Base-by-base conservation (phyloP, 1,284 basidiomycete species). In the Kalmanozyma brasiliensis region DNA sequence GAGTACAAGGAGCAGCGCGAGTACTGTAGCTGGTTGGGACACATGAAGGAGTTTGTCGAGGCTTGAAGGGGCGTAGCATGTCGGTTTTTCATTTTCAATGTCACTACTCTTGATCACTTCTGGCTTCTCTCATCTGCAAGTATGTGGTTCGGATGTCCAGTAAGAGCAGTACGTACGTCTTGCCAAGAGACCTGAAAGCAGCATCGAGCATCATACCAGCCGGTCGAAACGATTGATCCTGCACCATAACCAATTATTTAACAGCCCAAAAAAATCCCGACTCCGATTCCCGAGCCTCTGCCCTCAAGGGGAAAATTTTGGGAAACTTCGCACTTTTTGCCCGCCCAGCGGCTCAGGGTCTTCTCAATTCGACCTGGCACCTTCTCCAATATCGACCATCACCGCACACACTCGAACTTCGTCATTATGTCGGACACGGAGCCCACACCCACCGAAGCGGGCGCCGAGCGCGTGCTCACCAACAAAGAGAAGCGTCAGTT, bases 1-100 rank as follows among this genome's bases (percentile, higher is more conserved):
- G 80, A 82, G 69, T 77, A 68, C 63, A 82, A 82, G 70, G 80
- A 82, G 63, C 80, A 82, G 72, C 66, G 61, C 14, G 94, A 97
- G 85, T 98, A 98, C 84, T 88, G 94, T 78, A 85, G 85, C 72
- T 98, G 94, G 94, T 85, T 98, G 77, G 85, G 87, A 72, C 89
- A 89, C 76, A 89, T 96, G 83, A 91, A 92, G 86, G 82, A 82
- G 16, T 98, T 97, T 80, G 84, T 98, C 74, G 91, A 95, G 58
- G 86, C 62, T 19, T 49, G 17, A 34, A 3, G 26, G 26, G 6
- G 7, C 6, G 26, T 29, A 29, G 26, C 26, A 29, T 29, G 26
- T 29, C 26, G 11, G 11, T 29, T 2, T 29, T 41, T 10, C 20
- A 8, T 20, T 22, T 24, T 40, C 37, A 16, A 24, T 8, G 37